These are phyloP conservation scores for Nicotiana noctiflora DNA, from an alignment of 257 asterid species.

Conservation along the genomic window DNA sequence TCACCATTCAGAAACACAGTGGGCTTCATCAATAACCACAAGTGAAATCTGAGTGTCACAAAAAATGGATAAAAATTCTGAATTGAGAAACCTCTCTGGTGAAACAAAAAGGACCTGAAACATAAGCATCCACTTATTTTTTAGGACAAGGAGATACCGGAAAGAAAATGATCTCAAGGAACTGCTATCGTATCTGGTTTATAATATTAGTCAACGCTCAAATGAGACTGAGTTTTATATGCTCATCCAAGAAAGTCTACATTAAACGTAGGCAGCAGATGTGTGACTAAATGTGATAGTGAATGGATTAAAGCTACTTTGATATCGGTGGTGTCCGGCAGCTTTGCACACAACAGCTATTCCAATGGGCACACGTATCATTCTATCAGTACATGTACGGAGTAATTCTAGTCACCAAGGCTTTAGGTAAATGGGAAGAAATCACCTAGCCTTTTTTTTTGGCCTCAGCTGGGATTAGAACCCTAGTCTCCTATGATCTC, in stretches of 20 bases:
- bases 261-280: neutral
- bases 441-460: neutral
- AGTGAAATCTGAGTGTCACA: conserved; percentile 51
- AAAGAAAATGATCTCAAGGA: neutral
- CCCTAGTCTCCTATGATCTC: neutral
- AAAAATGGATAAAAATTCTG: conserved; percentile 63
- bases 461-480: neutral
- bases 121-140: conserved; percentile 11
- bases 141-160: neutral
- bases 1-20: conserved; percentile 98
- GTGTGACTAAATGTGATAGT: neutral
- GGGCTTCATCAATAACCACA: conserved; percentile 96
- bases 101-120: conserved; percentile 92
- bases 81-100: conserved; percentile 90
- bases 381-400: neutral
- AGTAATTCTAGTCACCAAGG: neutral
- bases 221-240: neutral
- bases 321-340: neutral
- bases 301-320: neutral
- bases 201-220: neutral
- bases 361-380: neutral
- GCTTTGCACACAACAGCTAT: neutral
- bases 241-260: neutral
- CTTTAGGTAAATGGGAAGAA: neutral
- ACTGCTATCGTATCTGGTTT: neutral